phyloP scores from a whole-genome alignment of 257 asterid species.

The Solanum stenotomum region DNA sequence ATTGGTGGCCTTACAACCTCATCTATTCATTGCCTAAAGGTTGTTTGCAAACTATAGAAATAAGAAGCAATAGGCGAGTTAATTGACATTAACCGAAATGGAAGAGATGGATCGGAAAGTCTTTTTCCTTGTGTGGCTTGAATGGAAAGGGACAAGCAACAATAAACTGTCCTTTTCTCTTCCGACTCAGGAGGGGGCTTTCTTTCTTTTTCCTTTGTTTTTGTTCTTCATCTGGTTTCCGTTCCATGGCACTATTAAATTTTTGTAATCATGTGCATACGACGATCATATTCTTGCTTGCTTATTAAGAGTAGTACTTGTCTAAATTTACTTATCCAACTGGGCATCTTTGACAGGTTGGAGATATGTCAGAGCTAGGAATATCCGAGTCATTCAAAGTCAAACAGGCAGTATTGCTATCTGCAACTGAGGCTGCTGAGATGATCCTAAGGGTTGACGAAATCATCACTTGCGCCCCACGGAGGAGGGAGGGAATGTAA shows the following conservation, averaged over 20 bases:
- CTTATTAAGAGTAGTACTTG: not conserved
- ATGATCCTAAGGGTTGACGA: constrained; percentile 91
- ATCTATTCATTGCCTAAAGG: not conserved
- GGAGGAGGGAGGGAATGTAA: constrained; percentile 86
- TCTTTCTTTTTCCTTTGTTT: not conserved
- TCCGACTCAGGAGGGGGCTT: not conserved
- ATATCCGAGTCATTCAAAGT: constrained; percentile 88
- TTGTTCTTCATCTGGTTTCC: not conserved
- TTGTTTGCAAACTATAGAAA: not conserved
- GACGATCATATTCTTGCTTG: not conserved
- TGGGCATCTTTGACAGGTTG: constrained; percentile 43
- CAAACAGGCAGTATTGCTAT: constrained; percentile 78
- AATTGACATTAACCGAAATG: not conserved
- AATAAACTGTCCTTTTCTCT: not conserved
- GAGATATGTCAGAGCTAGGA: constrained; percentile 73
- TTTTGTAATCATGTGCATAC: not conserved
- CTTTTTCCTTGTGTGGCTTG: not conserved
- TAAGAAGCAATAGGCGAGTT: not conserved
- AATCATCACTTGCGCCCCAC: constrained; percentile 89
- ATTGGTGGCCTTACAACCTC: not conserved
- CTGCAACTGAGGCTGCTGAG: constrained; percentile 96
- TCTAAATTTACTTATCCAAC: not conserved
- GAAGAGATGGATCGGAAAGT: not conserved
- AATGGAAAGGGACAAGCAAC: not conserved
- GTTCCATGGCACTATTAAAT: not conserved